Evolutionary conservation across 2,329 filamentous ascomycete species (phyloP), one percentile per base, ranked within the genome.

Genomic region (Ceratocystis ficicola): DNA sequence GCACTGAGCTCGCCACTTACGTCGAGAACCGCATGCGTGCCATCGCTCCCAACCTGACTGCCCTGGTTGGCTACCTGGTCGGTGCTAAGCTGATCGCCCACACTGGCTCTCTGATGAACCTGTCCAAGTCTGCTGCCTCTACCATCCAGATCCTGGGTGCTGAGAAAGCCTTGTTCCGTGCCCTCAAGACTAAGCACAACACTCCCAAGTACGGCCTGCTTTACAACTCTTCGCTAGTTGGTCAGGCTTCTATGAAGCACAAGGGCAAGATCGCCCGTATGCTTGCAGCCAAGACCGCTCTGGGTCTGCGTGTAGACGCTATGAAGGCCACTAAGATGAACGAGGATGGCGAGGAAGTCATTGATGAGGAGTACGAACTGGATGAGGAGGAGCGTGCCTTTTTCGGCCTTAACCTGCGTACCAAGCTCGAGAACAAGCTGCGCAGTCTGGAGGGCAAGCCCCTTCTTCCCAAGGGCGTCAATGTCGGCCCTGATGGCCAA

Each of bases 241-340:
- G 94, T 57, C 94, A 99, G 79, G 94, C 94, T 36, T 95, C 90
- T 22, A 94, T 94, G 73, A 93, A 90, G 81, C 97, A 97, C 82
- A 99, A 99, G 86, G 94, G 94, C 72, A 99, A 99, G 82, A 96
- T 99, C 73, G 94, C 94, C 52, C 90, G 94, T 83, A 91, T 96
- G 81, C 83, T 99, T 68, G 89, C 94, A 62, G 88, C 93, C 71
- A 97, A 97, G 82, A 86, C 93, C 60, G 90, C 94, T 30, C 84
- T 99, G 63, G 92, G 92, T 81, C 81, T 96, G 62, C 91, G 94
- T 77, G 89, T 96, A 62, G 94, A 99, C 76, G 90, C 94, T 32
- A 69, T 69, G 41, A 68, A 68, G 63, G 83, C 95, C 57, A 86
- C 86, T 65, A 88, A 92, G 69, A 90, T 88, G 81, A 83, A 82